Base-by-base conservation (phyloP, 257 asterid species). In the Asclepias syriaca region DNA sequence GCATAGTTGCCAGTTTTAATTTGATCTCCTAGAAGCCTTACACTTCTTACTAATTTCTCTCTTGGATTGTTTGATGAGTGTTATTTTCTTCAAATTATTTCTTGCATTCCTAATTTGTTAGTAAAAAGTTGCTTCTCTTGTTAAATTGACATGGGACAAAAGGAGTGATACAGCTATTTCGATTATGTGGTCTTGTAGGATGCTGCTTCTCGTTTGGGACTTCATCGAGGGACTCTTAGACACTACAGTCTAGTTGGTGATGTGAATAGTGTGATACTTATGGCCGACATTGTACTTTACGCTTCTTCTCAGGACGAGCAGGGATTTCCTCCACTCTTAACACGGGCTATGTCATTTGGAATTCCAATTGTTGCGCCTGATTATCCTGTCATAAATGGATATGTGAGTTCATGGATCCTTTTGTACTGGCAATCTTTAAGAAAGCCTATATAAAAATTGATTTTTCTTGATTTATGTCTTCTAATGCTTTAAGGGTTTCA, bases 301-400 rank as follows among this genome's bases (percentile, higher is more conserved):
- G 89, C 87, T 73, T 90, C 99, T 60, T 79, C 99, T 55, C 99
- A 95, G 85, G 90, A 87, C 46, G 99, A 88, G 79, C 98, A 88
- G 79, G 91, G 87, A 19, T 95, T 95, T 84, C 97, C 99, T 82
- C 87, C 92, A 66, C 78, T 88, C 64, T 82, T 95, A 71, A 86
- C 81, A 11, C 85, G 99, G 73, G 99, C 99, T 78, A 90, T 95
- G 98, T 79, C 98, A 66, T 87, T 90, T 74, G 99, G 96, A 71
- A 77, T 87, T 76, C 99, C 99, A 77, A 70, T 87, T 39, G 73
- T 95, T 78, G 95, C 92, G 69, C 89, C 96, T 40, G 97, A 92
- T 84, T 79, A 78, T 81, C 92, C 90, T 22, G 77, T 81, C 84
- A 85, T 92, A 74, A 85, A 77, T 63, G 87, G 88, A 83, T 82